These are phyloP conservation scores for Plasmopara muralis DNA, from an alignment of 352 stramenopile genomes.

Conservation along the genomic window DNA sequence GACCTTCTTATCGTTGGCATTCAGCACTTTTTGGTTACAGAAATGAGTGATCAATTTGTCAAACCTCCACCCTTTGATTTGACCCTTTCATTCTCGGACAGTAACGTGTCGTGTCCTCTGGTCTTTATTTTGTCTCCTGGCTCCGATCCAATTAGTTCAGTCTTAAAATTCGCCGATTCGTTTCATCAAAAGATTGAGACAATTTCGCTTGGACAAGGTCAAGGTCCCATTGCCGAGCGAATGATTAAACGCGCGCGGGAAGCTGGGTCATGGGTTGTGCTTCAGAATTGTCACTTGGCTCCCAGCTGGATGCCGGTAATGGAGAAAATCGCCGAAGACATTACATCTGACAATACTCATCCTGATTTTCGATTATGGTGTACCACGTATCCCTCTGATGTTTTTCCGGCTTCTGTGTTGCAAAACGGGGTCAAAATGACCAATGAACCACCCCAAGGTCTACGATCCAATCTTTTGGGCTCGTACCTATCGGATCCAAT, in stretches of 20 bases:
- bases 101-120: conserved; percentile 74
- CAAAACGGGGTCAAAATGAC: conserved; percentile 98
- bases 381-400: conserved; percentile 90
- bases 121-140: conserved; percentile 91
- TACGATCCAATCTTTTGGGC: conserved; percentile 87
- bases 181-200: conserved; percentile 72
- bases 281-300: conserved; percentile 89
- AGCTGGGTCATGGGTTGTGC: conserved; percentile 85
- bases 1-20: conserved; percentile 85
- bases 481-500: conserved; percentile 91
- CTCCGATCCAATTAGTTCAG: conserved; percentile 86
- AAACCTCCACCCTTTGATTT: conserved; percentile 89
- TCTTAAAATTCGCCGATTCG: conserved; percentile 86
- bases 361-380: conserved; percentile 90
- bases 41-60: conserved; percentile 89
- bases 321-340: conserved; percentile 87
- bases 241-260: conserved; percentile 82
- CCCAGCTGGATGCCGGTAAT: conserved; percentile 92
- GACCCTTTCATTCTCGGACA: conserved; percentile 83
- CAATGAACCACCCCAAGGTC: conserved; percentile 88
- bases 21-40: conserved; percentile 84
- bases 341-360: conserved; percentile 79
- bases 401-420: conserved; percentile 90
- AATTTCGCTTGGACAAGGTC: conserved; percentile 90
- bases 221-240: conserved; percentile 86